These are phyloP conservation scores for Eragrostis nindensis DNA, from an alignment of 176 grass and related monocot genomes.

Conservation along the genomic window DNA sequence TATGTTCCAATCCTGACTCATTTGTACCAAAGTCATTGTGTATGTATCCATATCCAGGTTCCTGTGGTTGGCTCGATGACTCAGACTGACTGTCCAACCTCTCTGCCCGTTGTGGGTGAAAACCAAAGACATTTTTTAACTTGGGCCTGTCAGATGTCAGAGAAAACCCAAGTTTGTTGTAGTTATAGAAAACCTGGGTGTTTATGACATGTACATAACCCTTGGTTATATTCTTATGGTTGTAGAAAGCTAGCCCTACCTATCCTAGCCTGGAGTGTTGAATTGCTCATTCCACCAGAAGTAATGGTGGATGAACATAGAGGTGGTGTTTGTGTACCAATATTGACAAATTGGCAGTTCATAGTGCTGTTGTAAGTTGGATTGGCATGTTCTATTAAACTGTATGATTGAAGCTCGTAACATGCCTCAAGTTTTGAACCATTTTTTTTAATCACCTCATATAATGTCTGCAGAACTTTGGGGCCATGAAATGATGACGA, in stretches of 20 bases:
- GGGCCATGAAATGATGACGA: neutral
- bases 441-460: neutral
- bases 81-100: conserved; percentile 36
- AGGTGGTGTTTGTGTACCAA: neutral
- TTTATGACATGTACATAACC: neutral
- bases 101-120: neutral
- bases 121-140: neutral
- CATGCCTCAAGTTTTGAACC: neutral
- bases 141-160: neutral
- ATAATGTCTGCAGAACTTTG: neutral
- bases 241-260: neutral
- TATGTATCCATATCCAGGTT: conserved; percentile 40
- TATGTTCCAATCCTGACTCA: conserved; percentile 13
- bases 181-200: neutral
- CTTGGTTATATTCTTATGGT: neutral
- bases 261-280: neutral
- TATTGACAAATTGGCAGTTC: neutral
- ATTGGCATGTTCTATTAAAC: neutral
- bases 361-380: neutral
- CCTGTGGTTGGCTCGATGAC: conserved; percentile 51
- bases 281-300: neutral
- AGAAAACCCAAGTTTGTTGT: neutral
- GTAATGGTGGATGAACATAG: neutral
- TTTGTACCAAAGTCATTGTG: conserved; percentile 41
- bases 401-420: neutral